A percentile compares a stretch with the other conserved stretches of the same genome.
phyloP scores from a whole-genome alignment of 805 yeast species.

The Metschnikowia picachoensis region DNA sequence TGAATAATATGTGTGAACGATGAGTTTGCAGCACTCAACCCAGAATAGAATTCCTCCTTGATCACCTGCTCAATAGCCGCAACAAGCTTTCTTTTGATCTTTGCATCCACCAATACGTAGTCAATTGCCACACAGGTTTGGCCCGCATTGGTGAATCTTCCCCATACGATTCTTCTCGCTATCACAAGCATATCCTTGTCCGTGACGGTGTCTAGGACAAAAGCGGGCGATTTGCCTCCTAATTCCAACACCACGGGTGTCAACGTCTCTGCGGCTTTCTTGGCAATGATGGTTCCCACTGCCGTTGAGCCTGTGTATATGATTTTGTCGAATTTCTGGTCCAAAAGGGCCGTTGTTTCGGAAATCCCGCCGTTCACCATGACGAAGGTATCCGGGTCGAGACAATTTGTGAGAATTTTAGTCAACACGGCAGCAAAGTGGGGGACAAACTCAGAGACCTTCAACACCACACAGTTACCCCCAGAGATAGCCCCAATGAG shows the following conservation, averaged over 20 bases:
- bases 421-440: slow-evolving; percentile 54
- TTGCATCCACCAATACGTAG: slow-evolving; percentile 65
- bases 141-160: slow-evolving; percentile 75
- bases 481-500: slow-evolving; percentile 78
- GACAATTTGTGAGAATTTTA: slow-evolving; percentile 47
- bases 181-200: slow-evolving; percentile 40
- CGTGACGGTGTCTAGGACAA: slow-evolving; percentile 52
- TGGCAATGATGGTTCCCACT: slow-evolving; percentile 75
- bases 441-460: slow-evolving; percentile 74
- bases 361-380: slow-evolving; percentile 71
- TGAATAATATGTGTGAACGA: slow-evolving; percentile 59
- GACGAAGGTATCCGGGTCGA: slow-evolving; percentile 53
- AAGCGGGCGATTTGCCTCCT: slow-evolving; percentile 90
- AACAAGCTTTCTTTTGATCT: slow-evolving; percentile 51
- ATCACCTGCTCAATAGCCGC: slow-evolving; percentile 36
- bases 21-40: slow-evolving; percentile 22
- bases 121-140: slow-evolving; percentile 92
- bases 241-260: slow-evolving; percentile 81
- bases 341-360: slow-evolving; percentile 48
- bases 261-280: slow-evolving; percentile 77
- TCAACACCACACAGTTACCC: slow-evolving; percentile 76
- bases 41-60: slow-evolving; percentile 44
- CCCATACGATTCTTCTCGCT: slow-evolving; percentile 70
- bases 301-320: slow-evolving; percentile 77
- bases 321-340: slow-evolving; percentile 72